Base-by-base conservation (phyloP, 805 yeast genomes). In the Cyberlindnera veronae region DNA sequence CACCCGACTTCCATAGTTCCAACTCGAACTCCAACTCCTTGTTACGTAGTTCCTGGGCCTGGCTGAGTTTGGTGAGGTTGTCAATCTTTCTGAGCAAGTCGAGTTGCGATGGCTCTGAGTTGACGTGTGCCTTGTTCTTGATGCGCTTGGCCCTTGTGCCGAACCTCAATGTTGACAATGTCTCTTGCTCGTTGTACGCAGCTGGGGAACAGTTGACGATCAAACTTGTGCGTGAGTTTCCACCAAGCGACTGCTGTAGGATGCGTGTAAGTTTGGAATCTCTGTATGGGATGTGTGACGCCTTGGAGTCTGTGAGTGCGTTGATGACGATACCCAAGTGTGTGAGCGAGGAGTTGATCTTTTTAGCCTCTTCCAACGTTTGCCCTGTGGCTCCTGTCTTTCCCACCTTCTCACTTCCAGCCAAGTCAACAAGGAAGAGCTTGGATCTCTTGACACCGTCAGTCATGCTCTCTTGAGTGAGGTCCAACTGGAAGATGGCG, bases 401-500 rank as follows among this genome's bases (percentile, higher is more conserved):
- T 42, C 79, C 78, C 28, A 81, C 77, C 58, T 80, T 84, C 60
- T 90, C 96, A 17, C 91, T 81, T 6, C 96, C 95, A 0, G 95
- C 95, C 48, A 88, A 68, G 62, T 88, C 96, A 11, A 87, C 91
- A 27, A 88, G 61, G 51, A 80, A 83, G 44, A 88, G 67, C 43
- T 76, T 78, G 5, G 89, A 81, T 28, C 71, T 67, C 55, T 77
- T 82, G 16, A 75, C 67, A 6, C 77, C 69, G 12, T 84, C 85
- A n/a, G 72, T 68, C 4, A 62, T 45, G 50, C 74, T 71, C 54
- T 75, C 76, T 53, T 84, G 91, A n/a, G 74, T 67, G 6, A 89
- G 64, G 36, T 74, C 74, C 5, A 90, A 68, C 39, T 81, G 83
- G 46, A 87, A 77, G 22, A 89, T 83, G 0, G 91, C 79, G 59